Conservation (phyloP, 495 filamentous ascomycete genomes). For the Oleoguttula mirabilis region DNA sequence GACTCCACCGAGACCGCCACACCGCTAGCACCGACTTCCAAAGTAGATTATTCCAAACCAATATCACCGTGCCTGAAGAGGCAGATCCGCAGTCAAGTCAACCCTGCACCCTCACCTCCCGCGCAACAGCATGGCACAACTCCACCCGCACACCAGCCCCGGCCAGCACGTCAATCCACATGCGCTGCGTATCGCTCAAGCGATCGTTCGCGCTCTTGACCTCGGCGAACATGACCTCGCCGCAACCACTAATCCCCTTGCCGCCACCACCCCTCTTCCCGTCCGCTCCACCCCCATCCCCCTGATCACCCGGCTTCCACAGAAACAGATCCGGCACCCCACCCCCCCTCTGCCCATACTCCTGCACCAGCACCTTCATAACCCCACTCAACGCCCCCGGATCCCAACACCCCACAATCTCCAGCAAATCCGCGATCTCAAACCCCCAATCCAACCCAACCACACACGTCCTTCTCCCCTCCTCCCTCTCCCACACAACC, state of each 20-base stretch:
- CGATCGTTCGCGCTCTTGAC: conserved; percentile 94
- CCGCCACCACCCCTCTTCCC: background rate
- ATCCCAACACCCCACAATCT: conserved; percentile 69
- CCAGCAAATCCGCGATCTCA: conserved; percentile 62
- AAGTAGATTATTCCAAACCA: too few species aligned
- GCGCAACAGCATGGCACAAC: conserved; percentile 76
- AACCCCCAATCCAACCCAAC: conserved; percentile 89
- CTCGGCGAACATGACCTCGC: conserved; percentile 72
- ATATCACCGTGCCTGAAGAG: too few species aligned
- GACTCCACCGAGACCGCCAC: too few species aligned
- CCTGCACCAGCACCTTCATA: conserved; percentile 88
- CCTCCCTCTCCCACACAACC: conserved; percentile 51
- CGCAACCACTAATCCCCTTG: conserved; percentile 26
- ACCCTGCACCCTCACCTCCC: conserved; percentile 41
- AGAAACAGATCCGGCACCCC: conserved; percentile 91
- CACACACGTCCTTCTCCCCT: conserved; percentile 62
- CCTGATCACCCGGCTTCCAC: conserved; percentile 43
- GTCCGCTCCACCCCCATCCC: background rate
- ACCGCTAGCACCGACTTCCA: too few species aligned
- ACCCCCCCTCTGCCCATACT: conserved; percentile 74
- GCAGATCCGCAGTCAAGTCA: too few species aligned
- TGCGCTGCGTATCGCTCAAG: conserved; percentile 85
- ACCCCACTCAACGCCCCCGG: conserved; percentile 68
- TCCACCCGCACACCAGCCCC: conserved; percentile 77
- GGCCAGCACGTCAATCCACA: conserved; percentile 91